Evolutionary conservation across 2,329 filamentous ascomycete genomes (phyloP).

Genomic region (Helminthosporium solani): DNA sequence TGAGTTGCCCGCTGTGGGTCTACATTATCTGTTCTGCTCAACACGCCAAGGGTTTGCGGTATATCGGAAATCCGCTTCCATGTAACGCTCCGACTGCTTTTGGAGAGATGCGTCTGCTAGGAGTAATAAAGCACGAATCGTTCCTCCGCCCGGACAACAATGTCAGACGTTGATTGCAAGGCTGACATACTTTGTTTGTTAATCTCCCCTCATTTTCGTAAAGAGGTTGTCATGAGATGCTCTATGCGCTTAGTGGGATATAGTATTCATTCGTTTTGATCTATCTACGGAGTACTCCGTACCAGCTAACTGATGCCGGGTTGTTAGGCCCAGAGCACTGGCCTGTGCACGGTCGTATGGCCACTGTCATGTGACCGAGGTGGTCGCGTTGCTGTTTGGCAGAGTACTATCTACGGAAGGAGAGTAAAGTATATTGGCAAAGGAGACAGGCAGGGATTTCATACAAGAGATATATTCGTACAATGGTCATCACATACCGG

Average conservation of each 20-base stretch:
- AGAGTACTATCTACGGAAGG: conserved; percentile 25
- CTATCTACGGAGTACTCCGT: not conserved
- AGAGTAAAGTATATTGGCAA: conserved; percentile 1
- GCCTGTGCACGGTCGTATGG: no score
- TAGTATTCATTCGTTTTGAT: no score
- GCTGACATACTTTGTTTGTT: not conserved
- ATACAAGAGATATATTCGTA: conserved; percentile 17
- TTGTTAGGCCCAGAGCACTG: no score
- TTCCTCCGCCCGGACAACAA: not conserved
- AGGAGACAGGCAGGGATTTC: conserved; percentile 8
- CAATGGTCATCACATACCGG: conserved; percentile 29
- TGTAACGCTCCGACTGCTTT: conserved; percentile 24
- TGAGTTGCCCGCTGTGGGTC: no score
- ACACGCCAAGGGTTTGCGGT: conserved; percentile 7
- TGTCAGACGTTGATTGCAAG: conserved; percentile 18
- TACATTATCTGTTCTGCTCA: no score
- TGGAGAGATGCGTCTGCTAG: conserved; percentile 19
- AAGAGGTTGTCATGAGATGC: not conserved
- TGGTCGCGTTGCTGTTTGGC: conserved; percentile 9
- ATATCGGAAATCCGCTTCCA: conserved; percentile 8
- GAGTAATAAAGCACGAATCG: not conserved
- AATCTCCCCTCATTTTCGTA: not conserved
- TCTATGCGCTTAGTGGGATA: no score
- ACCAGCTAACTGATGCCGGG: no score
- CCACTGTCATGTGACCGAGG: no score